Evolutionary conservation across 2,329 filamentous ascomycete species (phyloP), one percentile per base, ranked within the genome.

Genomic region (Amauroascus verrucosus): DNA sequence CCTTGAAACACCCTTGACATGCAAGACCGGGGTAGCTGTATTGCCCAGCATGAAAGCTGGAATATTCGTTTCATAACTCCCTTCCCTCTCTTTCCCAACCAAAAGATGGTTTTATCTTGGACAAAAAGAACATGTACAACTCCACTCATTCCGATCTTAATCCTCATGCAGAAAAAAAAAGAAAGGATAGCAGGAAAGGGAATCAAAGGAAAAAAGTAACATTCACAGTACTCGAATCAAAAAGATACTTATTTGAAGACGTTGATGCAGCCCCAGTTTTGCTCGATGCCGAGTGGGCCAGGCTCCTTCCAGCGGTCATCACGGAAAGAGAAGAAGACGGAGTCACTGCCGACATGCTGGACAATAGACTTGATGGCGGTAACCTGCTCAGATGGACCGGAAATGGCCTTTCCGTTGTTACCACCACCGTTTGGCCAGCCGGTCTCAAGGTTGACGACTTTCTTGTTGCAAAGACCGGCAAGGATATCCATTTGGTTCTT

Each of bases 381-480:
- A 48, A 72, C 72, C 79, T 97, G 91, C 74, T 91, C 75, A 1
- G 65, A 40, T 4, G 61, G 48, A 61, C 86, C 82, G 54, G 90
- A 82, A 62, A 86, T 75, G 55, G 89, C 89, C 18, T 66, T 66
- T 56, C 87, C 88, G 72, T 93, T 91, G 73, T 80, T 70, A 28
- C 69, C 63, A 66, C 90, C 90, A 6, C 67, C 60, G 51, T 75
- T 82, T 59, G 91, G 91, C 89, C 90, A 97, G 64, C 91, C 91
- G 54, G 85, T 86, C 82, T 97, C 91, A 62, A 94, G 77, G 74
- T 91, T 88, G 76, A 88, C 82, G 60, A 83, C 84, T 35, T 80
- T 73, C 51, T 53, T 53, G 38, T 75, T 68, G 80, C 91, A 97
- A 62, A 88, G 74, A 61, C 70, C 67, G 67, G 81, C 73, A 58